Base-by-base conservation (phyloP, 2,329 filamentous ascomycete species). In the Camillea tinctor region DNA sequence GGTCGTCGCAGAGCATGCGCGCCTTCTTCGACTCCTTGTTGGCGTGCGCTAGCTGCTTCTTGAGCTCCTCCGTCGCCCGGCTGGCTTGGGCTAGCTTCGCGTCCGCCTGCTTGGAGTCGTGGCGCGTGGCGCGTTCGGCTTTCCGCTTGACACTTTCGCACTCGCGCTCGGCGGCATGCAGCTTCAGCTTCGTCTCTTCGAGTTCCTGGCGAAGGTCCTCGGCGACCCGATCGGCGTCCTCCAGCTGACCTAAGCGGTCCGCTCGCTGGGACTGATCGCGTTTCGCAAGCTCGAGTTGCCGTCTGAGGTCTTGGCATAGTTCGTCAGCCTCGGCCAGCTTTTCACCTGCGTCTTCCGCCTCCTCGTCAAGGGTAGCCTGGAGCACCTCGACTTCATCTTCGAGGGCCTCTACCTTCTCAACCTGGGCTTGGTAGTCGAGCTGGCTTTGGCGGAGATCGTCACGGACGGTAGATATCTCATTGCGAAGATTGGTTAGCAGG, bases 361-460 rank as follows among this genome's bases (percentile, higher is more conserved):
- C 88, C 61, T 88, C 84, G 54, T 90, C 87, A 50, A 88, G 74
- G 44, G 82, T 84, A 21, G 81, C 80, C 71, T 92, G 89, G 15
- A 93, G 76, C 24, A 91, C 84, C 56, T 91, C 87, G n/a, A 92
- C 81, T 71, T 93, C 90, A 65, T 93, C 90, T 70, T 93, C 89
- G 20, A 93, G 73, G 7, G 82, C 81, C 59, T 89, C 84, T 1
- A 88, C 79, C 71, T 87, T 91, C 65, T 90, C 88, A 54, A 80
- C 79, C 61, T 91, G 80, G 0, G 80, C 72, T 64, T 86, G 83
- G 69, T 86, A 82, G 64, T 88, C 86, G 21, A 88, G 81, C 64
- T 88, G 85, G 23, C 84, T 84, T 54, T 88, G 80, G n/a, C 89
- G 85, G 8, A 93, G 80, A 58, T 92, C 87, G 64, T 93, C 89